phyloP scores from a whole-genome alignment of 495 filamentous ascomycete genomes.

The Bombardia bombarda region DNA sequence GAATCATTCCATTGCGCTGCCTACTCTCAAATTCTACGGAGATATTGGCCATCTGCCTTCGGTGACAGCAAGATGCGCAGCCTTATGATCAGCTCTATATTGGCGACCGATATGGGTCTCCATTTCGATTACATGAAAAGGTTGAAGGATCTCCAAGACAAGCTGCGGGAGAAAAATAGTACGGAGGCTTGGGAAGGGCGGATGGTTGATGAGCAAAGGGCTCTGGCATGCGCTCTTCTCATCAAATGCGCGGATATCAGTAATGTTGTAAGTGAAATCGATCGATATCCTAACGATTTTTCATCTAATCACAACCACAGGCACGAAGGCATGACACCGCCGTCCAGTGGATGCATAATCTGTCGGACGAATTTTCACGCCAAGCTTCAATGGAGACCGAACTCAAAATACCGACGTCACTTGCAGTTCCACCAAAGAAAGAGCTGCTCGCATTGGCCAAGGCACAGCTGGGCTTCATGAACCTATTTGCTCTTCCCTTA shows the following conservation, averaged over 20 bases:
- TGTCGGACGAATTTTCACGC: slow-evolving; percentile 88
- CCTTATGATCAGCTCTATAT: slow-evolving; percentile 88
- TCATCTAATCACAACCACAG: slow-evolving; percentile 30
- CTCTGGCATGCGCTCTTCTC: slow-evolving; percentile 73
- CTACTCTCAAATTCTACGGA: slow-evolving; percentile 89
- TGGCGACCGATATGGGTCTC: slow-evolving; percentile 94
- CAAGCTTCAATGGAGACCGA: slow-evolving; percentile 89
- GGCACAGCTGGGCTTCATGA: slow-evolving; percentile 93
- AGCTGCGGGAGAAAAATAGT: slow-evolving; percentile 53
- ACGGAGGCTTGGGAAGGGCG: slow-evolving; percentile 67
- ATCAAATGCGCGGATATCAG: slow-evolving; percentile 99
- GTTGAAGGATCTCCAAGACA: slow-evolving; percentile 67
- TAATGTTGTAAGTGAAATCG: slow-evolving; percentile 67
- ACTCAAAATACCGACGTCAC: slow-evolving; percentile 74
- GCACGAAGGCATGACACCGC: slow-evolving; percentile 77
- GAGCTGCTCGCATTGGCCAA: slow-evolving; percentile 77
- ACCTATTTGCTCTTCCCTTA: slow-evolving; percentile 82
- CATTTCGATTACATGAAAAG: slow-evolving; percentile 95
- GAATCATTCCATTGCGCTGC: slow-evolving; percentile 98
- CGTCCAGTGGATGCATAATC: slow-evolving; percentile 76
- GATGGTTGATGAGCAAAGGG: slow-evolving; percentile 59
- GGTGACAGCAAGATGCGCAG: slow-evolving; percentile 67
- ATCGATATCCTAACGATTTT: not conserved
- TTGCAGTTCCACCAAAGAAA: slow-evolving; percentile 77
- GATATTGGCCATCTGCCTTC: slow-evolving; percentile 83